A percentile compares a stretch with the other conserved stretches of the same genome.
These are phyloP conservation scores for Fraxinus baroniana DNA, from an alignment of 305 asterid species.

Conservation along the genomic window DNA sequence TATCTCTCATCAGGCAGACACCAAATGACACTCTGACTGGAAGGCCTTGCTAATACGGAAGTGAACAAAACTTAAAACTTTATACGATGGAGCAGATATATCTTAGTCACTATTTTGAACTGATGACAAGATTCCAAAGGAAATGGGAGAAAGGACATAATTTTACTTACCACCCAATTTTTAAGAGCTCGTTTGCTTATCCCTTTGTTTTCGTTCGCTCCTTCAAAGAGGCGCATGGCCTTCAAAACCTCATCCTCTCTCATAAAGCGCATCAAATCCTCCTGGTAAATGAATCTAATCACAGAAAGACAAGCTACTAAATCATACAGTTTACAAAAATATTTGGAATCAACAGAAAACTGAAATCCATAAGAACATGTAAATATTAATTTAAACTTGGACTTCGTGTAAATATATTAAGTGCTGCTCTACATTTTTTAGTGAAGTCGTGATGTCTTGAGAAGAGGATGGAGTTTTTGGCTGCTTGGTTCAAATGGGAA, in stretches of 20 bases:
- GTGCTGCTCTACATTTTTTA: not conserved
- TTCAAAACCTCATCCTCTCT: conserved; percentile 68
- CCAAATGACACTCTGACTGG: not conserved
- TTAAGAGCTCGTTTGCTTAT: conserved; percentile 72
- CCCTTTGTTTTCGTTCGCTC: conserved; percentile 57
- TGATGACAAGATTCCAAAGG: not conserved
- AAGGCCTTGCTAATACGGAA: not conserved
- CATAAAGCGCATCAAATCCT: conserved; percentile 78
- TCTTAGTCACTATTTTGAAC: not conserved
- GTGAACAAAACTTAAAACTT: not conserved
- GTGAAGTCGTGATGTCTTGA: not conserved
- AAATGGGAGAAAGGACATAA: not conserved
- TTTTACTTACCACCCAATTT: conserved; percentile 70
- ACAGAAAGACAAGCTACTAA: conserved; percentile 8
- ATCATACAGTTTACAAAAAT: not conserved
- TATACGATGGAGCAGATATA: not conserved
- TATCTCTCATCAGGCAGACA: not conserved
- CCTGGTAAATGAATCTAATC: conserved; percentile 54
- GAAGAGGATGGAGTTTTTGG: not conserved
- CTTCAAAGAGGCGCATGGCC: conserved; percentile 61
- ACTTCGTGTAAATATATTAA: not conserved
- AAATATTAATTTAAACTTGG: not conserved
- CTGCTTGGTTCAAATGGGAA: not conserved
- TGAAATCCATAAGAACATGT: not conserved
- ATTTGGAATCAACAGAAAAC: not conserved